phyloP scores from a whole-genome alignment of 2,329 filamentous ascomycete genomes.

The Rugonectria rugulosa region DNA sequence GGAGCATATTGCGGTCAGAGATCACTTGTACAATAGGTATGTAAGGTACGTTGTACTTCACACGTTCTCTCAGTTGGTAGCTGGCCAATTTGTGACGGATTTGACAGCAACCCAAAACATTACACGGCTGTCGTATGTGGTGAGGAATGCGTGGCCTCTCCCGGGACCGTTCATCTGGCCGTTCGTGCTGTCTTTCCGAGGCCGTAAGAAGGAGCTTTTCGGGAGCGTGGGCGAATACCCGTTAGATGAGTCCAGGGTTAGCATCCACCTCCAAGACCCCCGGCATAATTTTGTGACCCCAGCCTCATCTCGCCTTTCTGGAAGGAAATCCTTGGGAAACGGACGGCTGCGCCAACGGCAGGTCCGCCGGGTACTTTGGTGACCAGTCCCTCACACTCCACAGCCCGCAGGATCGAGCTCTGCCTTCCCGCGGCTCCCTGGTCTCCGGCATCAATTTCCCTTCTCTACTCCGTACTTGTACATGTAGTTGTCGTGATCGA shows the following conservation, averaged over 20 bases:
- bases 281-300: constrained; percentile 27
- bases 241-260: constrained; percentile 14
- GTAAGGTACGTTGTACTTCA: neutral
- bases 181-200: constrained; percentile 2
- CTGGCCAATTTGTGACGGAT: constrained; percentile 9
- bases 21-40: neutral
- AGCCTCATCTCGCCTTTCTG: constrained; percentile 30
- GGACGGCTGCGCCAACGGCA: constrained; percentile 18
- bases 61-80: constrained; percentile 5
- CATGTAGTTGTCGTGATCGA: constrained; percentile 13
- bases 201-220: neutral
- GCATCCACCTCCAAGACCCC: constrained; percentile 16
- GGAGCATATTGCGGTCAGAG: neutral
- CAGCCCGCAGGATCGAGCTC: constrained; percentile 2
- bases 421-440: constrained; percentile 11
- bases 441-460: constrained; percentile 15
- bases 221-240: constrained; percentile 21
- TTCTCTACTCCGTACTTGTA: too few relatives aligned
- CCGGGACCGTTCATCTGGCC: constrained; percentile 14
- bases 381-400: neutral
- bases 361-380: constrained; percentile 12
- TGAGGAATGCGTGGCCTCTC: too few relatives aligned
- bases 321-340: constrained; percentile 22
- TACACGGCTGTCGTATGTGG: too few relatives aligned
- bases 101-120: neutral